These are phyloP conservation scores for Polytolypa hystricis DNA, from an alignment of 2,329 filamentous ascomycete species.

Conservation along the genomic window DNA sequence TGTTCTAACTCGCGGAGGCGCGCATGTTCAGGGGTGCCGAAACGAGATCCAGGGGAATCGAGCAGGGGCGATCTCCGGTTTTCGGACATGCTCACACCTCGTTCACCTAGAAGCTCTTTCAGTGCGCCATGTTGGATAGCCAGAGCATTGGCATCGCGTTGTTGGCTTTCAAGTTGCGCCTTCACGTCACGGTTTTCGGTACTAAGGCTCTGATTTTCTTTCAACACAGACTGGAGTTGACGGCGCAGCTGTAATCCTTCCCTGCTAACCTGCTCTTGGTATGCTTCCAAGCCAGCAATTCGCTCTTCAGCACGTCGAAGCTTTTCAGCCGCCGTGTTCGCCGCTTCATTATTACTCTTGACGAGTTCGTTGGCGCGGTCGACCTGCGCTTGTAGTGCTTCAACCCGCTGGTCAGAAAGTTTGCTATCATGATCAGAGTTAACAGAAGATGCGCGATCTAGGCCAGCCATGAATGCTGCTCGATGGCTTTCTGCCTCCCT, in stretches of 20 bases:
- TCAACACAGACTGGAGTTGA: slow-evolving; percentile 74
- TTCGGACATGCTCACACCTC: slow-evolving; percentile 69
- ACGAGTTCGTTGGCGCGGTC: slow-evolving; percentile 67
- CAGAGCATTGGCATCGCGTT: slow-evolving; percentile 88
- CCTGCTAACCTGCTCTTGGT: slow-evolving; percentile 92
- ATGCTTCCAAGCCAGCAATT: slow-evolving; percentile 90
- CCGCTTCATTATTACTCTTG: slow-evolving; percentile 79
- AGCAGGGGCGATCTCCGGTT: slow-evolving; percentile 58
- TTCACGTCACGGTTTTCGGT: slow-evolving; percentile 72
- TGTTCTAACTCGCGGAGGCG: slow-evolving; percentile 78
- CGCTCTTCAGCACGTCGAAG: slow-evolving; percentile 87
- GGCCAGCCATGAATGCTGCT: slow-evolving; percentile 66
- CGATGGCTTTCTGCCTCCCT: slow-evolving; percentile 79
- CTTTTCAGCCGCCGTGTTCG: slow-evolving; percentile 76
- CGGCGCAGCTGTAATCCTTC: slow-evolving; percentile 83
- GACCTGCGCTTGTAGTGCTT: slow-evolving; percentile 68
- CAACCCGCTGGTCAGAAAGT: slow-evolving; percentile 49
- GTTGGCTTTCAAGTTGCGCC: slow-evolving; percentile 70
- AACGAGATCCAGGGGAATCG: slow-evolving; percentile 62
- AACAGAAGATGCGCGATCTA: slow-evolving; percentile 56
- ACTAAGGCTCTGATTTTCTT: slow-evolving; percentile 72
- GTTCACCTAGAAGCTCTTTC: slow-evolving; percentile 82
- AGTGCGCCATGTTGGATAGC: slow-evolving; percentile 85
- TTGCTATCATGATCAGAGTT: slow-evolving; percentile 32
- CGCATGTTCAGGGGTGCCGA: slow-evolving; percentile 65